phyloP scores from a whole-genome alignment of 148 eudicot species.

The Vaccinium macrocarpon region DNA sequence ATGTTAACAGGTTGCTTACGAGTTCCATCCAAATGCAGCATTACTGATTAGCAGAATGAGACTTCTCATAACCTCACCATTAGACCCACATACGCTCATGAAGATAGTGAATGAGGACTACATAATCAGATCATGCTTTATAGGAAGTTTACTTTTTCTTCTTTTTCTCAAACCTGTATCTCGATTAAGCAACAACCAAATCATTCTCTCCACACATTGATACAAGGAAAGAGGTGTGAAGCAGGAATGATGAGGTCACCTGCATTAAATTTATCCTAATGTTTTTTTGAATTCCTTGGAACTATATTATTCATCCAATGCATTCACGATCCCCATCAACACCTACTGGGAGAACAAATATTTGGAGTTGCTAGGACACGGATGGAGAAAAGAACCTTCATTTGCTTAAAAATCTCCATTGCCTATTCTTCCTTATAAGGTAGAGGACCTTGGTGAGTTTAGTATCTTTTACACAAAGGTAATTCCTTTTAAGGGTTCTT shows the following conservation, averaged over 20 bases:
- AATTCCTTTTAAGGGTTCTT: not conserved
- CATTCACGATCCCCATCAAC: not conserved
- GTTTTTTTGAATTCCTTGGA: not conserved
- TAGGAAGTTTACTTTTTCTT: not conserved
- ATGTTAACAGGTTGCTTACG: not conserved
- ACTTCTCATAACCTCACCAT: not conserved
- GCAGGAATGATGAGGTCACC: not conserved
- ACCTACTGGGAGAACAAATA: not conserved
- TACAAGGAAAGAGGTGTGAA: not conserved
- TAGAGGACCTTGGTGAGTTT: constrained; percentile 6
- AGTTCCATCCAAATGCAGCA: not conserved
- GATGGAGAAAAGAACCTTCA: not conserved
- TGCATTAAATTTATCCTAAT: not conserved
- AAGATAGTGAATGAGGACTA: not conserved
- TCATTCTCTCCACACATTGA: not conserved
- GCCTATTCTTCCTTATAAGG: not conserved
- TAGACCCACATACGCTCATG: not conserved
- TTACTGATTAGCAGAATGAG: not conserved
- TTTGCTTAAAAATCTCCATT: not conserved
- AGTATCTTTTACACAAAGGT: not conserved
- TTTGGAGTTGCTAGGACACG: no score
- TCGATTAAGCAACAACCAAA: not conserved
- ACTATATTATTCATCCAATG: not conserved
- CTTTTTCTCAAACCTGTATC: not conserved
- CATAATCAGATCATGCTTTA: not conserved